Conservation (phyloP, 78 protist species). For the Tieghemostelium lacteum region DNA sequence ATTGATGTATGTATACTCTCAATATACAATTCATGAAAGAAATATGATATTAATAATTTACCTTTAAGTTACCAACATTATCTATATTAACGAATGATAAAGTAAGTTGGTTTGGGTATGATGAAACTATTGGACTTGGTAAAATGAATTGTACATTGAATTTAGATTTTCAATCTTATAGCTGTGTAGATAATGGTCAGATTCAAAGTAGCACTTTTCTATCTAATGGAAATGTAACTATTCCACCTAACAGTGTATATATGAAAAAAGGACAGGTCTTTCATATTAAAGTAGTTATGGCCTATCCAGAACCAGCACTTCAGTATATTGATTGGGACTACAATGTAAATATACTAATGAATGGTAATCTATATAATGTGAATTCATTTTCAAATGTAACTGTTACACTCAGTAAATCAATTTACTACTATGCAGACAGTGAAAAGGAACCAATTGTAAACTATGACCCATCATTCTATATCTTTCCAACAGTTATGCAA, state of each 20-base stretch:
- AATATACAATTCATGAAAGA: not conserved
- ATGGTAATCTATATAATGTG: not conserved
- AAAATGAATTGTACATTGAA: too few relatives aligned
- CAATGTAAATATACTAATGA: not conserved
- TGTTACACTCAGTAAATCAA: not conserved
- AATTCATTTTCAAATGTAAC: slow-evolving; percentile 1
- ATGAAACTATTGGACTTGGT: too few relatives aligned
- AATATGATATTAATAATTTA: not conserved
- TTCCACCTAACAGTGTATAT: not conserved
- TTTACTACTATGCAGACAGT: not conserved
- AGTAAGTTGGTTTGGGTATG: too few relatives aligned
- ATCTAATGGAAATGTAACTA: not conserved
- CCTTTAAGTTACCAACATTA: too few relatives aligned
- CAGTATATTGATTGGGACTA: not conserved
- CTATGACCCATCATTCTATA: not conserved
- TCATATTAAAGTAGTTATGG: not conserved
- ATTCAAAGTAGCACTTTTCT: not conserved
- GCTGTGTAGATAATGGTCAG: not conserved
- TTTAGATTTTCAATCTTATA: not conserved
- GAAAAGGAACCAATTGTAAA: too few relatives aligned
- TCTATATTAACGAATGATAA: too few relatives aligned
- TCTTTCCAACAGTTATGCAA: not conserved
- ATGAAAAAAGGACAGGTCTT: not conserved
- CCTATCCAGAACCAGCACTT: not conserved
- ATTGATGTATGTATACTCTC: not conserved